Percentiles rank a stretch among this genome's conserved stretches.
Evolutionary conservation across 441 rosid genomes (phyloP).

Genomic region (Erodium moschatum): DNA sequence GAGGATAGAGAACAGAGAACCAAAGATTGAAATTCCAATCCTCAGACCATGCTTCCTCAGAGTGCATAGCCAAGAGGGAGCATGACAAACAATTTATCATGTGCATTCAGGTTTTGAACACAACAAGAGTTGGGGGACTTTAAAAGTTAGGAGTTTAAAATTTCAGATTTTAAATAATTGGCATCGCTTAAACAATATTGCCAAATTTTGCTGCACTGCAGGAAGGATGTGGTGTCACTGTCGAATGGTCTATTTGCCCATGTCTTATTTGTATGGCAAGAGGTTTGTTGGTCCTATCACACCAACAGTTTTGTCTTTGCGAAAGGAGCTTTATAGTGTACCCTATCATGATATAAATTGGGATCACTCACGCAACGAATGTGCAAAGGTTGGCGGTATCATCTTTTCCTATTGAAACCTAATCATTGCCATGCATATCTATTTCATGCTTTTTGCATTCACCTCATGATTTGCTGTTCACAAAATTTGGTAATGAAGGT

Average conservation of each 20-base stretch:
- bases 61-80: too few relatives aligned
- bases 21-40: not conserved
- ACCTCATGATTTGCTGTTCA: not conserved
- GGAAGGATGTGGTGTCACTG: constrained; percentile 92
- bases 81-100: too few relatives aligned
- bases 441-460: not conserved
- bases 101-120: too few relatives aligned
- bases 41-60: not conserved
- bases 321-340: constrained; percentile 53
- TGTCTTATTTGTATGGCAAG: constrained; percentile 27
- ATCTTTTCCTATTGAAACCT: not conserved
- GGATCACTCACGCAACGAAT: constrained; percentile 52
- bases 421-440: not conserved
- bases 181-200: not conserved
- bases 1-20: not conserved
- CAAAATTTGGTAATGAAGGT: not conserved
- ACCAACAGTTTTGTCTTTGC: constrained; percentile 47
- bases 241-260: constrained; percentile 63
- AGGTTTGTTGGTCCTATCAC: constrained; percentile 57
- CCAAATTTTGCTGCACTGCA: constrained; percentile 18
- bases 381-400: constrained; percentile 63
- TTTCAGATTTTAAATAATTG: not conserved
- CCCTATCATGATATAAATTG: constrained; percentile 68
- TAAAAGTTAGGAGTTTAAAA: not conserved
- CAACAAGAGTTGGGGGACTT: not conserved